phyloP scores from a whole-genome alignment of 257 asterid genomes.

The Forsythia suspensa region DNA sequence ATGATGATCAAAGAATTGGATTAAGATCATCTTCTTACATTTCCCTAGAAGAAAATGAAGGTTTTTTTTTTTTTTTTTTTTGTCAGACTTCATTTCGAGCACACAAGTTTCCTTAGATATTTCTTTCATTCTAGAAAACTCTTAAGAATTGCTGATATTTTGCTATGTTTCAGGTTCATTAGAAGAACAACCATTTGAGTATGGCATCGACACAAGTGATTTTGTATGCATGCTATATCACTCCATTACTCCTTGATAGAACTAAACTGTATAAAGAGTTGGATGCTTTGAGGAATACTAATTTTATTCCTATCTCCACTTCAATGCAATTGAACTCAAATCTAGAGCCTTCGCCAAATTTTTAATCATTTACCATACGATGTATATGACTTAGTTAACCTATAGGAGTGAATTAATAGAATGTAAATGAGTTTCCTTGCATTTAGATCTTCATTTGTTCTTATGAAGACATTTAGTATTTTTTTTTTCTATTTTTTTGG shows the following conservation, averaged over 20 bases:
- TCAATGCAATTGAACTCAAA: slow-evolving; percentile 1
- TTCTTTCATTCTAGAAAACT: slow-evolving; percentile 18
- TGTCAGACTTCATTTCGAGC: slow-evolving; percentile 8
- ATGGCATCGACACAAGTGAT: slow-evolving; percentile 25
- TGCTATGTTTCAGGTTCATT: slow-evolving; percentile 44
- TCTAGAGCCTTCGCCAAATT: neutral
- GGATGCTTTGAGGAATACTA: neutral
- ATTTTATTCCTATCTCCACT: slow-evolving; percentile 1
- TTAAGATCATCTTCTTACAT: slow-evolving; percentile 26
- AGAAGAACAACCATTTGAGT: slow-evolving; percentile 32
- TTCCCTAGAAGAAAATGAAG: slow-evolving; percentile 33
- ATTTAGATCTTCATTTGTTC: slow-evolving; percentile 12
- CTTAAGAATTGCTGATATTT: slow-evolving; percentile 20
- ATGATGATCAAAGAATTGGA: slow-evolving; percentile 46
- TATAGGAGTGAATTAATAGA: neutral
- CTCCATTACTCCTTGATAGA: neutral
- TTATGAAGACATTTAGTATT: neutral
- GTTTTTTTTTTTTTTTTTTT: slow-evolving; percentile 30
- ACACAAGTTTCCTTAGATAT: slow-evolving; percentile 4
- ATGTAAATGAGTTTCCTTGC: neutral
- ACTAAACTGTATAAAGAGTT: slow-evolving; percentile 4
- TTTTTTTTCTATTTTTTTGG: slow-evolving; percentile 14
- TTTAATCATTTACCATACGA: neutral
- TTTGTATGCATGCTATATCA: slow-evolving; percentile 33
- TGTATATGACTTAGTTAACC: neutral